A percentile compares a stretch with the other conserved stretches of the same genome.
Evolutionary conservation across 306 rosid genomes (phyloP).

Genomic region (Alnus glutinosa): DNA sequence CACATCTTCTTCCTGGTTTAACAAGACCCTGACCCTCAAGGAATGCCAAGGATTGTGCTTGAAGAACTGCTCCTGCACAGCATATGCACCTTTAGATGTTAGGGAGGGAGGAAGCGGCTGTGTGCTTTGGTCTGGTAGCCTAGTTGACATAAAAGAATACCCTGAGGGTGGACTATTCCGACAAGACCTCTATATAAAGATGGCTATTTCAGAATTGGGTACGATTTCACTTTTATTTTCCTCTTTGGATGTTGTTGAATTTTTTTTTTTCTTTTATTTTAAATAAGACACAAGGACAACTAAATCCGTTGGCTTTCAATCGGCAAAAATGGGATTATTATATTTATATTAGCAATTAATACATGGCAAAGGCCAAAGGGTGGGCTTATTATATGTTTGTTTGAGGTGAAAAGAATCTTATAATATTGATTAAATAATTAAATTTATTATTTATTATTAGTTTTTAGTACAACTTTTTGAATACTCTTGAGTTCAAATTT

Average conservation of each 20-base stretch:
- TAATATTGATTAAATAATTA: no score
- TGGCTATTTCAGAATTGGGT: background rate
- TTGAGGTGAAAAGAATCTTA: constrained; percentile 1
- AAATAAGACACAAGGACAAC: background rate
- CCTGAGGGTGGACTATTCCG: constrained; percentile 11
- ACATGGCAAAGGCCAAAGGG: background rate
- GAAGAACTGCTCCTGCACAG: constrained; percentile 36
- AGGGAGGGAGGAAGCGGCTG: constrained; percentile 37
- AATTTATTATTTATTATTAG: background rate
- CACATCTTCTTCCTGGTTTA: constrained; percentile 36
- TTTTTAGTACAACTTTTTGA: no score
- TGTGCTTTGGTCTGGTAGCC: constrained; percentile 30
- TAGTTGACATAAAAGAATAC: constrained; percentile 31
- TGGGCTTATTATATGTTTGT: background rate
- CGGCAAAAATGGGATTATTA: background rate
- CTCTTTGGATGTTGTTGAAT: constrained; percentile 20
- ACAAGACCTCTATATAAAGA: constrained; percentile 25
- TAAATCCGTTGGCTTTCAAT: background rate
- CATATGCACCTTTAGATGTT: constrained; percentile 31
- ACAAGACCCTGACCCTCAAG: constrained; percentile 10
- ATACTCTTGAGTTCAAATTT: no score
- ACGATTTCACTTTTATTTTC: background rate
- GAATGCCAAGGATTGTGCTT: constrained; percentile 33
- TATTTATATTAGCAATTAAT: no score
- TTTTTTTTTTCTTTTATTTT: background rate